Percentiles rank a stretch among this genome's conserved stretches.
Conservation (phyloP, 2,329 filamentous ascomycete species). For the Chaetomium strumarium region DNA sequence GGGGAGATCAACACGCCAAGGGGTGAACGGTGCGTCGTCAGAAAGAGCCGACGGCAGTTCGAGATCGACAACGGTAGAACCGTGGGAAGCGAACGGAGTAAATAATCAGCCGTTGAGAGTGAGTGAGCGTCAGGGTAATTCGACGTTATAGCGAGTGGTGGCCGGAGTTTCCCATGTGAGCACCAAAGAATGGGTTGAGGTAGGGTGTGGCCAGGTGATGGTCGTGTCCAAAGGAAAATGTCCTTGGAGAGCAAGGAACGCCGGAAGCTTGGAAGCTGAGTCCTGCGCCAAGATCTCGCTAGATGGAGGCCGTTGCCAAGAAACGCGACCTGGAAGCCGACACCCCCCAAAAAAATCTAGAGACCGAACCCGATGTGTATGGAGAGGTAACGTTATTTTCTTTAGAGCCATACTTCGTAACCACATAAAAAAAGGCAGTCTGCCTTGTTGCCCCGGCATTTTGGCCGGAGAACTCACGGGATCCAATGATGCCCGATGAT, state of each 20-base stretch:
- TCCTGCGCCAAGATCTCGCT: conserved; percentile 3
- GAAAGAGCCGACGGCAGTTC: conserved; percentile 1
- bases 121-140: conserved; percentile 17
- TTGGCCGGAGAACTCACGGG: background rate
- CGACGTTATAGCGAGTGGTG: conserved; percentile 16
- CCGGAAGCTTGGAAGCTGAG: conserved; percentile 4
- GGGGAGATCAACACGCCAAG: conserved; percentile 10
- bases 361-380: no score
- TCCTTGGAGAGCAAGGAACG: background rate
- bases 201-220: background rate
- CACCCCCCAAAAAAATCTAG: background rate
- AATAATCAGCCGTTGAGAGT: conserved; percentile 4
- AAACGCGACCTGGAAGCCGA: background rate
- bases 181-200: background rate
- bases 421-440: no score
- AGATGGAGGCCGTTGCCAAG: background rate
- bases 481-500: conserved; percentile 12
- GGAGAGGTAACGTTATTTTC: no score
- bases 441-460: background rate
- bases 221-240: background rate
- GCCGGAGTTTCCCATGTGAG: conserved; percentile 10
- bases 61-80: conserved; percentile 6
- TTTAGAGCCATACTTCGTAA: no score
- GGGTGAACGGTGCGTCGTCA: background rate
- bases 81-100: background rate